These are phyloP conservation scores for Trichosporon coremiiforme DNA, from an alignment of 1,284 basidiomycete genomes.

Conservation along the genomic window DNA sequence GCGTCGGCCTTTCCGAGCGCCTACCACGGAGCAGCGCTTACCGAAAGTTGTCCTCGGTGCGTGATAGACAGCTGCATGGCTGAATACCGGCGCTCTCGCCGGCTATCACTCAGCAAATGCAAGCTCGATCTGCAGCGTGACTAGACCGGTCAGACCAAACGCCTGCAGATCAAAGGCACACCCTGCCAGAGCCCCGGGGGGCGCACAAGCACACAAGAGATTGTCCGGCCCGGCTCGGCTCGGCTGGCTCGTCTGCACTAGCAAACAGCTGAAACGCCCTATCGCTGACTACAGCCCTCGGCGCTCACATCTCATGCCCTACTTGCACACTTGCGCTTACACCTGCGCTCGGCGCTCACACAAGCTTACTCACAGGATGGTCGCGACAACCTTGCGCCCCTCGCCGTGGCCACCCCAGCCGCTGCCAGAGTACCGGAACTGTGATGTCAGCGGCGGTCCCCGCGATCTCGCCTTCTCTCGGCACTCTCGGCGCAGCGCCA, in stretches of 20 bases:
- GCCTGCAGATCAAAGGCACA: background rate
- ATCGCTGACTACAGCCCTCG: too few species aligned
- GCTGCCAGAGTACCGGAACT: slow-evolving; percentile 42
- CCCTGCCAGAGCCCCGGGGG: too few species aligned
- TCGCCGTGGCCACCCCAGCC: slow-evolving; percentile 49
- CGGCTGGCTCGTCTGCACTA: background rate
- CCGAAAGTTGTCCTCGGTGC: background rate
- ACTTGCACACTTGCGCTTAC: too few species aligned
- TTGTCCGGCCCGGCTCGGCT: background rate
- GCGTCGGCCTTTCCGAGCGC: background rate
- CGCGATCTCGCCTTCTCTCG: background rate
- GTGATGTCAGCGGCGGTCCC: slow-evolving; percentile 2
- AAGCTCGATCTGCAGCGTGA: background rate
- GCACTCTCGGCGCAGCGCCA: background rate
- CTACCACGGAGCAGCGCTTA: background rate
- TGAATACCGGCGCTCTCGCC: background rate
- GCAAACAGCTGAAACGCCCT: background rate
- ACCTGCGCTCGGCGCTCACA: too few species aligned
- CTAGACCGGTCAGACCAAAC: background rate
- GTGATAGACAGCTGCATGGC: background rate
- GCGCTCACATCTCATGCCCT: too few species aligned
- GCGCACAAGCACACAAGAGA: too few species aligned
- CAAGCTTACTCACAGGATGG: slow-evolving; percentile 39
- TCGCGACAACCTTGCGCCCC: slow-evolving; percentile 52
- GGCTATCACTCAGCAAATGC: background rate